phyloP scores from a whole-genome alignment of 2,329 filamentous ascomycete genomes.

The Xylariales sp. region DNA sequence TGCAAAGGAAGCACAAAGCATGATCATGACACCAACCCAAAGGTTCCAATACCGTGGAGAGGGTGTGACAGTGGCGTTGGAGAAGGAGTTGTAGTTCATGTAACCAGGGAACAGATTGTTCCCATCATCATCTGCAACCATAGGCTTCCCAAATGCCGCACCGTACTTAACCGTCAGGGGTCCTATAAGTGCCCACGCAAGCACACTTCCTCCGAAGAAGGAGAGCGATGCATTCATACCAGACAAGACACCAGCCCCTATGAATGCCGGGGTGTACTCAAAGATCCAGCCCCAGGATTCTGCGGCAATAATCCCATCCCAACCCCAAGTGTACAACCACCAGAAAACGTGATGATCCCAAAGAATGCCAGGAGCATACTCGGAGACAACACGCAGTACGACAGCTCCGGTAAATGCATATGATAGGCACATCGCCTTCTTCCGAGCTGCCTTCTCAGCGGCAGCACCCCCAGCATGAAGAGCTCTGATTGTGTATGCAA shows the following conservation, averaged over 20 bases:
- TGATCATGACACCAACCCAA: slow-evolving; percentile 37
- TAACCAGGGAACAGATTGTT: too few species aligned
- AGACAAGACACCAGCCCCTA: slow-evolving; percentile 54
- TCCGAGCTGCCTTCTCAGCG: slow-evolving; percentile 48
- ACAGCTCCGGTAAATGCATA: slow-evolving; percentile 45
- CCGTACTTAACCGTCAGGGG: slow-evolving; percentile 50
- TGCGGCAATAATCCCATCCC: slow-evolving; percentile 44
- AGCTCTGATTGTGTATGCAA: slow-evolving; percentile 53
- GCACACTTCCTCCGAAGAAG: slow-evolving; percentile 49
- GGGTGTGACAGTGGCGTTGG: too few species aligned
- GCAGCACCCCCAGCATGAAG: slow-evolving; percentile 52
- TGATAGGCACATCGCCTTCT: slow-evolving; percentile 45
- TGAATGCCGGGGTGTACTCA: slow-evolving; percentile 55
- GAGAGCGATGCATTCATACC: slow-evolving; percentile 55
- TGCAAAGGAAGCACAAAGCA: slow-evolving; percentile 25
- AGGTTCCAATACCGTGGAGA: slow-evolving; percentile 26
- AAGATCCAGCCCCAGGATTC: slow-evolving; percentile 57
- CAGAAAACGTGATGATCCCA: slow-evolving; percentile 54
- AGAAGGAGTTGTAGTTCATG: too few species aligned
- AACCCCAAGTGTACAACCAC: slow-evolving; percentile 51
- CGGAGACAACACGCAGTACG: slow-evolving; percentile 47
- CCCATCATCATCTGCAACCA: background rate
- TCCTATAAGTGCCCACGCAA: slow-evolving; percentile 54
- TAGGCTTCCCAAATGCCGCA: slow-evolving; percentile 26
- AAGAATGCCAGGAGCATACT: slow-evolving; percentile 53